Base-by-base conservation (phyloP, 306 rosid species). In the Gastrolobium villosum region DNA sequence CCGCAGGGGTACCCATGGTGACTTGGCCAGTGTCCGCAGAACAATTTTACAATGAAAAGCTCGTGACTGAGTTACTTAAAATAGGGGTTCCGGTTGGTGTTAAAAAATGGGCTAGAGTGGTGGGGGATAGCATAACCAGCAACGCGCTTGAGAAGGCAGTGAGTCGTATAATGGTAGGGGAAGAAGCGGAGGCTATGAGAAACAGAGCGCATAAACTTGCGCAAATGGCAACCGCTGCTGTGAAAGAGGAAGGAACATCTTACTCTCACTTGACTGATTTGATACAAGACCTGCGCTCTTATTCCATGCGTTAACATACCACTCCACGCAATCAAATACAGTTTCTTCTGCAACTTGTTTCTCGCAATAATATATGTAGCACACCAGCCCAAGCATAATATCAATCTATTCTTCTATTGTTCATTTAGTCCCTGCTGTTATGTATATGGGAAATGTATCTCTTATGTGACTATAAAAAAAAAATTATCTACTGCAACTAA, bases 21-120 rank as follows among this genome's bases (percentile, higher is more conserved):
- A 74, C 79, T 34, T 74, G 79, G 79, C 79, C 79, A 7, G 57
- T 74, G 2, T 1, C 48, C 1, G 70, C 70, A 1, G 79, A 74
- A 11, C 70, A 74, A 31, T 74, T 74, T 26, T 74, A 60, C 61
- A 74, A 74, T 61, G 79, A 74, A 11, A 74, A 61, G n/a, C 5
- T 74, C 0, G 49, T 74, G 4, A 61, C 49, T 0, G 49, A 74
- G 2, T 0, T 74, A 6, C 70, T 78, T 14, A 5, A 63, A 10
- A 72, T 63, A 3, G 93, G 85, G 0, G 85, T 80, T 1, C 56
- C 81, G 2, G 72, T 84, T 5, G 80, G 80, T 35, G 78, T 28
- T 11, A 13, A 43, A 8, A 57, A 73, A 57, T 56, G 56, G 68
- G 34, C 1, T 4, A 73, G 69, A 73, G 1, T 61, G 2, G 36